These are phyloP conservation scores for Xylaria polymorpha DNA, from an alignment of 2,329 filamentous ascomycete species.

Conservation along the genomic window DNA sequence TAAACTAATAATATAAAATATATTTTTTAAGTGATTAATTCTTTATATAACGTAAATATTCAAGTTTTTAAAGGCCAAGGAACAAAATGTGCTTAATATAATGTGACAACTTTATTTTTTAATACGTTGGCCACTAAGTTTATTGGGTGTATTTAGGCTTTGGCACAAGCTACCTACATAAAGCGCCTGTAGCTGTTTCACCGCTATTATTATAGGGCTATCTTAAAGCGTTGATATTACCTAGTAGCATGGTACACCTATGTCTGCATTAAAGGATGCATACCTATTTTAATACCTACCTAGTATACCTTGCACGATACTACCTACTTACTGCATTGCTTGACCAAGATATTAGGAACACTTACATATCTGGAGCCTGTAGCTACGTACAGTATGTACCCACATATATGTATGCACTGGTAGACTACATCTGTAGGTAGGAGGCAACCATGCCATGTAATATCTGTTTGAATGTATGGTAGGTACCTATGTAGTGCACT, in stretches of 20 bases:
- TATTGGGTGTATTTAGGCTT: conserved; percentile 1
- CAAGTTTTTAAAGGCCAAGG: not conserved
- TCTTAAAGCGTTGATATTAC: not conserved
- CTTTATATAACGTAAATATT: too few species aligned
- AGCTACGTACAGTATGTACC: not conserved
- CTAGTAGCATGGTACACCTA: not conserved
- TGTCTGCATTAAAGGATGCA: not conserved
- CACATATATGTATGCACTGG: not conserved
- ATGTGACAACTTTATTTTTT: not conserved
- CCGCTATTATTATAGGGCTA: not conserved
- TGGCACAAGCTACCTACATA: not conserved
- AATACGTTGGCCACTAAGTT: not conserved
- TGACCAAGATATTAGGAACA: not conserved
- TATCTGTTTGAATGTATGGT: too few species aligned
- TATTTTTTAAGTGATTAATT: too few species aligned
- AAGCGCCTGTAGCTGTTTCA: conserved; percentile 4
- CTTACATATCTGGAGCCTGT: not conserved
- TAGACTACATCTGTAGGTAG: not conserved
- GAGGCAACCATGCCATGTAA: not conserved
- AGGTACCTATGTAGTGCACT: conserved; percentile 1
- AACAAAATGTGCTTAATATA: not conserved
- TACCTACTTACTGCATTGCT: too few species aligned
- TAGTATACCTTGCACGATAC: too few species aligned
- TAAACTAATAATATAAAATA: too few species aligned
- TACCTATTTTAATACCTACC: not conserved